Evolutionary conservation across 164 flowering plant species (phyloP).

Genomic region (Paratinospora sagittata): DNA sequence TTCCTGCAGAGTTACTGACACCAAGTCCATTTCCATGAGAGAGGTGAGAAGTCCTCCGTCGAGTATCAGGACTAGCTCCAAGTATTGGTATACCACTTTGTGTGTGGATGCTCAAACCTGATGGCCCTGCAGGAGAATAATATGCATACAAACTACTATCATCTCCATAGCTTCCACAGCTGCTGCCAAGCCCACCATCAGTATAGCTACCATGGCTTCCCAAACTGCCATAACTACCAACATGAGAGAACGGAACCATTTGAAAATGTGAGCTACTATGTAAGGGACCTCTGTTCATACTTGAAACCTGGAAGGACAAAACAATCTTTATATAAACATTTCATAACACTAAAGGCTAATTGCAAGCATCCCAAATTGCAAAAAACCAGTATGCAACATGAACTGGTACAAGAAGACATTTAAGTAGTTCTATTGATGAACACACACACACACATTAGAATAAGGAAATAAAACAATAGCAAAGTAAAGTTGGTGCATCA

Average conservation of each 20-base stretch:
- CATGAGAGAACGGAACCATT: constrained; percentile 48
- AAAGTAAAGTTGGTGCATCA: background rate
- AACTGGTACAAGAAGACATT: background rate
- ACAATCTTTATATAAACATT: background rate
- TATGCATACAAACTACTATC: constrained; percentile 50
- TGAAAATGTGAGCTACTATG: constrained; percentile 65
- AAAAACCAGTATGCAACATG: no score
- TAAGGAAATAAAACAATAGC: background rate
- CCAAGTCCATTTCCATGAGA: constrained; percentile 80
- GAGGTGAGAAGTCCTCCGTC: constrained; percentile 51
- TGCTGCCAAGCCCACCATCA: constrained; percentile 76
- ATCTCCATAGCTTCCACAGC: constrained; percentile 95
- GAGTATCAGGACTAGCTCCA: constrained; percentile 84
- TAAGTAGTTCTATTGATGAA: no score
- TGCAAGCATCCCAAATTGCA: background rate
- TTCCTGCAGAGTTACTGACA: constrained; percentile 73
- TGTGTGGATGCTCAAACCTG: constrained; percentile 54
- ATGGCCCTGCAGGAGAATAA: constrained; percentile 82
- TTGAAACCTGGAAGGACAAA: constrained; percentile 43
- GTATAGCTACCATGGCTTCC: constrained; percentile 93
- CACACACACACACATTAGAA: no score
- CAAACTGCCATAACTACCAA: constrained; percentile 85
- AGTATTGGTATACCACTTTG: constrained; percentile 58
- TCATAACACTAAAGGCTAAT: background rate
- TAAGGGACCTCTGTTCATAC: constrained; percentile 38